Evolutionary conservation across 805 yeast genomes (phyloP).

Genomic region (Saturnispora saitoi): DNA sequence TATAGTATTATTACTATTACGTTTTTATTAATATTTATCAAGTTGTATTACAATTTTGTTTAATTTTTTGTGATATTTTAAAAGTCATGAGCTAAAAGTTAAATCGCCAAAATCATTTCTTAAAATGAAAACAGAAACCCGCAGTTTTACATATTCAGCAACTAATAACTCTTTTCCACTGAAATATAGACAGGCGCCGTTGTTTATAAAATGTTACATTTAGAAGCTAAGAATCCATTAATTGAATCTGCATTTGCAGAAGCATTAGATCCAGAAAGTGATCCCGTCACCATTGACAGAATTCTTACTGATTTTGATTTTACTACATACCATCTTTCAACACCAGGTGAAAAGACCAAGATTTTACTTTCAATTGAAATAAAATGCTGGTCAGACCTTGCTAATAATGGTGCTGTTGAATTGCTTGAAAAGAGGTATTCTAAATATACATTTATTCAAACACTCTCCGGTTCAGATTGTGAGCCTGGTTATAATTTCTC

Average conservation of each 20-base stretch:
- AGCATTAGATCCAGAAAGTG: slow-evolving; percentile 44
- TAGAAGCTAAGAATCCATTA: slow-evolving; percentile 77
- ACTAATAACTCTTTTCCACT: not conserved
- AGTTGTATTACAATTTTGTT: too few species aligned
- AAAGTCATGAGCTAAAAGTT: too few species aligned
- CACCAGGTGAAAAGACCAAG: slow-evolving; percentile 65
- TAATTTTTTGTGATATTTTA: too few species aligned
- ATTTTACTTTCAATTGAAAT: slow-evolving; percentile 62
- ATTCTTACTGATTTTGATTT: slow-evolving; percentile 92
- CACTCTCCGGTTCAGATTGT: slow-evolving; percentile 29
- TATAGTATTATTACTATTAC: too few species aligned
- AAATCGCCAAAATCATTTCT: too few species aligned
- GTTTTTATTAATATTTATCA: too few species aligned
- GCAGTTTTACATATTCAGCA: not conserved
- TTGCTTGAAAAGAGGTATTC: slow-evolving; percentile 46
- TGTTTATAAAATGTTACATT: slow-evolving; percentile 54
- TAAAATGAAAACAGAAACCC: not conserved
- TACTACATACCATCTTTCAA: slow-evolving; percentile 87
- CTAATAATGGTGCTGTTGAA: slow-evolving; percentile 52
- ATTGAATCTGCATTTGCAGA: slow-evolving; percentile 74
- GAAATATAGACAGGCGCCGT: too few species aligned
- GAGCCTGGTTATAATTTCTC: slow-evolving; percentile 84
- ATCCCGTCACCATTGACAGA: slow-evolving; percentile 60
- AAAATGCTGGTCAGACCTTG: slow-evolving; percentile 70
- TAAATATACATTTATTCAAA: slow-evolving; percentile 30